Percentiles rank a stretch among this genome's conserved stretches.
Conservation (phyloP, 2,329 filamentous ascomycete species). For the Venturia asperata region DNA sequence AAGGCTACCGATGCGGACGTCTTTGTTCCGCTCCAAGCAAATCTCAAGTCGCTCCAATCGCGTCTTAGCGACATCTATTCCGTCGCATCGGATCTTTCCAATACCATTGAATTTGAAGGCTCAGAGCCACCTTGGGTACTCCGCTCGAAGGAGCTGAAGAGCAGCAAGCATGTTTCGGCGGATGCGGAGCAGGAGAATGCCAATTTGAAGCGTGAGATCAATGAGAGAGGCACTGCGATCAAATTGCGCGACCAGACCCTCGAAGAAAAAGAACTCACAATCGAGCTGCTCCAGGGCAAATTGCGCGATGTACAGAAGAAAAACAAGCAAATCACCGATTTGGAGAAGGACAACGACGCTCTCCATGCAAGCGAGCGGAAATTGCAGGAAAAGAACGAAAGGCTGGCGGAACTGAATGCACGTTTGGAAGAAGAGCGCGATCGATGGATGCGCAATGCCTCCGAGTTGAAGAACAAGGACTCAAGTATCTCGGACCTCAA, state of each 20-base stretch:
- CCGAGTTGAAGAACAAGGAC: constrained; percentile 37
- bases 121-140: constrained; percentile 73
- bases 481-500: constrained; percentile 41
- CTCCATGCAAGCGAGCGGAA: constrained; percentile 52
- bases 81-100: constrained; percentile 43
- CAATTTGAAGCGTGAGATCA: constrained; percentile 70
- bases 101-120: constrained; percentile 56
- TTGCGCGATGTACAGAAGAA: constrained; percentile 80
- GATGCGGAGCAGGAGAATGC: constrained; percentile 82
- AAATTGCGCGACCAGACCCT: constrained; percentile 62
- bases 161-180: constrained; percentile 70
- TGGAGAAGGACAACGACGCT: constrained; percentile 42
- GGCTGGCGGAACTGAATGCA: constrained; percentile 57
- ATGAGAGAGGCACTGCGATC: constrained; percentile 57
- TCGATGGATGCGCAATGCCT: constrained; percentile 19
- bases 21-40: constrained; percentile 60
- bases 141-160: constrained; percentile 71
- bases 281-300: constrained; percentile 81
- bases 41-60: constrained; percentile 56
- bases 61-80: constrained; percentile 64
- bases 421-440: constrained; percentile 60
- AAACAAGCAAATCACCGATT: constrained; percentile 58
- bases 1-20: constrained; percentile 56
- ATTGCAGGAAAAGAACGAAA: constrained; percentile 60
- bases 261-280: constrained; percentile 82